Evolutionary conservation across 1,139 yeast species (phyloP), one percentile per base, ranked within the genome.

Genomic region (Geotrichum restrictum): DNA sequence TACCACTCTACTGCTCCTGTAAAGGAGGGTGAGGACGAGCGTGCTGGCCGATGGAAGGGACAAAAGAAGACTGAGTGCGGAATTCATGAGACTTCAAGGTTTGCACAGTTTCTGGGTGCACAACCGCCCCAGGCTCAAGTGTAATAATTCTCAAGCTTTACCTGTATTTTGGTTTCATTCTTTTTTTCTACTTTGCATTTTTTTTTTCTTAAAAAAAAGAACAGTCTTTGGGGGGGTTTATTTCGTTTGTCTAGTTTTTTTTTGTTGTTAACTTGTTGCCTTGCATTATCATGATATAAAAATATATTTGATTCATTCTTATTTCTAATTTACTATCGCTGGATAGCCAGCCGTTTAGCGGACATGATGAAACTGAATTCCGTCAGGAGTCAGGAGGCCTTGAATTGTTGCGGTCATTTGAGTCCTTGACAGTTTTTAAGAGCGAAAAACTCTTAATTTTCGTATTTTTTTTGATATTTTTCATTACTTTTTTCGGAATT

Each of bases 21-120:
- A 10, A 80, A 74, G 10, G 96, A 86, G 46, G 96, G 94, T 3
- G 97, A 88, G 65, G 97, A 91, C 66, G 98, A 93, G 67, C 79
- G 98, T 60, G 82, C 95, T 31, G 98, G 98, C 0, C 79, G 98
- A 63, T 93, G 98, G 98, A 85, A 86, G 74, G 97, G 97, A 1
- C 80, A 85, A 67, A 78, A 82, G 3, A 93, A 93, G 73, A 88
- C 96, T 0, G 98, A 93, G 67, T 93, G 98, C 70, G 98, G 98
- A 1, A 89, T 93, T 54, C 98, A 93, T 65, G 85, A 83, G 61
- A 79, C 89, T 1, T 78, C 83, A 37, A 78, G 85, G 57, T 89
- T 84, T 66, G 80, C 87, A 0, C 76, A 85, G 62, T 85, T 70
- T 62, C 65, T 83, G 52, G 56, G 47, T 11, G 33, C 51, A 40